phyloP scores from a whole-genome alignment of 2,329 filamentous ascomycete genomes.

The Aspergillus japonicus region DNA sequence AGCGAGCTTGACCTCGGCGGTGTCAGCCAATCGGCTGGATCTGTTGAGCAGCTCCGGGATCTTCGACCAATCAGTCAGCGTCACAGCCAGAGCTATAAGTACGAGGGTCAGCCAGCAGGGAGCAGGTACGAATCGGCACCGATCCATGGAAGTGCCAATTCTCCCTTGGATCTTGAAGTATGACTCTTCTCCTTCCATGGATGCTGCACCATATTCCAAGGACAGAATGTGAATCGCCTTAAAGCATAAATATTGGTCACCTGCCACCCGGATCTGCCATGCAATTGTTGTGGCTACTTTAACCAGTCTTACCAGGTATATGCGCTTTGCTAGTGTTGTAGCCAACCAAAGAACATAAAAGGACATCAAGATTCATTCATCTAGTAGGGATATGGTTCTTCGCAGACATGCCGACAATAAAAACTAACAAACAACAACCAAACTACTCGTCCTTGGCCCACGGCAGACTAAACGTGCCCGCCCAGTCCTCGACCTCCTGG shows the following conservation, averaged over 20 bases:
- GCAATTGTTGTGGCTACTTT: no score
- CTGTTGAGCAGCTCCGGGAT: background rate
- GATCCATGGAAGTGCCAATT: no score
- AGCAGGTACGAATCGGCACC: no score
- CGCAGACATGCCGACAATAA: background rate
- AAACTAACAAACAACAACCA: background rate
- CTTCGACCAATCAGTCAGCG: background rate
- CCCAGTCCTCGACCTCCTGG: constrained; percentile 89
- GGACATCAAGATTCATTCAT: background rate
- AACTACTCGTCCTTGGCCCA: constrained; percentile 61
- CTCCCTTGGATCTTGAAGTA: no score
- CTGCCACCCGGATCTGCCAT: no score
- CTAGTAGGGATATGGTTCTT: background rate
- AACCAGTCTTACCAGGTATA: background rate
- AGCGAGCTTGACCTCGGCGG: background rate
- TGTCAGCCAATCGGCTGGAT: background rate
- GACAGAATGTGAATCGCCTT: no score
- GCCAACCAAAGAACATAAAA: background rate
- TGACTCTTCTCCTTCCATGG: no score
- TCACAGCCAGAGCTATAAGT: background rate
- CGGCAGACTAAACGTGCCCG: constrained; percentile 85
- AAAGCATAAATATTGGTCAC: no score
- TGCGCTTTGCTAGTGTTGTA: no score
- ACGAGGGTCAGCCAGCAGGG: background rate
- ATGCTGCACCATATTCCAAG: no score